Evolutionary conservation across 441 rosid genomes (phyloP).

Genomic region (Gossypium lobatum): DNA sequence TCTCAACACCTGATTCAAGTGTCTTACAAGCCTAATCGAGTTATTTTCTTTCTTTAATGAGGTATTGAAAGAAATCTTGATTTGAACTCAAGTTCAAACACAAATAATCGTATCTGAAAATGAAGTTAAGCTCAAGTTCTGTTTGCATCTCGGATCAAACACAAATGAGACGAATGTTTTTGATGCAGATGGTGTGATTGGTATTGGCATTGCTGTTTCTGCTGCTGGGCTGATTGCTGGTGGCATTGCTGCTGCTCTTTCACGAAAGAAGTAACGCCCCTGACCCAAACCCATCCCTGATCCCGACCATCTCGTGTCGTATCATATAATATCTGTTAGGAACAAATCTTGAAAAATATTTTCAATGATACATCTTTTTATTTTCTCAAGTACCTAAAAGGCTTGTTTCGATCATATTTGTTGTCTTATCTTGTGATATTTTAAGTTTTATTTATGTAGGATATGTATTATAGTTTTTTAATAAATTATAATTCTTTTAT

Average conservation of each 20-base stretch:
- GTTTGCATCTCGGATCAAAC: not conserved
- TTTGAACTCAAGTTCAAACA: not conserved
- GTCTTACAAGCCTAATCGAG: not conserved
- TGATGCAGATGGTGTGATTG: conserved; percentile 56
- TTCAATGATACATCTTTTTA: not conserved
- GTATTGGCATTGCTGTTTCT: conserved; percentile 65
- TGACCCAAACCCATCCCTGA: not conserved
- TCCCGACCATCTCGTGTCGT: not conserved
- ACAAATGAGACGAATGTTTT: not conserved
- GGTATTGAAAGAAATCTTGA: not conserved
- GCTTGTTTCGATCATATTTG: not conserved
- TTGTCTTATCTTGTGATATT: not conserved
- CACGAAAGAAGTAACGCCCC: conserved; percentile 29
- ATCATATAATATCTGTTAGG: not conserved
- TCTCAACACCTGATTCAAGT: not conserved
- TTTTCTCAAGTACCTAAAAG: not conserved
- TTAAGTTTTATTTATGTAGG: not conserved
- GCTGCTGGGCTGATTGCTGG: conserved; percentile 62
- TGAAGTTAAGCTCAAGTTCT: not conserved
- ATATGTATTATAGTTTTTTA: not conserved
- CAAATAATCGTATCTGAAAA: not conserved
- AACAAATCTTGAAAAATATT: not conserved
- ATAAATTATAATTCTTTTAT: not conserved
- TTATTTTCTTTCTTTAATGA: not conserved
- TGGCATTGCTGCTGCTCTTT: conserved; percentile 51